phyloP scores from a whole-genome alignment of 345 rosid species.

The Mallotus nudiflorus region DNA sequence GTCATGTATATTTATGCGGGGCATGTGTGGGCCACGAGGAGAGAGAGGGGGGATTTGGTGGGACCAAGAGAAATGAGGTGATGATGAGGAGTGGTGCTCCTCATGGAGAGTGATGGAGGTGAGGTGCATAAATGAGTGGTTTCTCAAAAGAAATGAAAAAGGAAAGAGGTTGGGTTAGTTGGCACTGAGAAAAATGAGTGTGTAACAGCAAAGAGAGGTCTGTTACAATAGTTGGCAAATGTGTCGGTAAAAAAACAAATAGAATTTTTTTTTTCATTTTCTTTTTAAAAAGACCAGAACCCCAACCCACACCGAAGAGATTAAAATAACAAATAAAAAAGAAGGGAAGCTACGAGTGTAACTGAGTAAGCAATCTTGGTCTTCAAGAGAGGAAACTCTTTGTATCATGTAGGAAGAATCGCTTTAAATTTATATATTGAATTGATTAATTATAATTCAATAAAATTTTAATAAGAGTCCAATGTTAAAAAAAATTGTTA shows the following conservation, averaged over 20 bases:
- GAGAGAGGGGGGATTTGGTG: constrained; percentile 20
- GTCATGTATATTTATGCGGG: too few relatives aligned
- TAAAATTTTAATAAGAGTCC: too few relatives aligned
- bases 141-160: constrained; percentile 43
- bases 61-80: constrained; percentile 29
- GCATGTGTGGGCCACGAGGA: too few relatives aligned
- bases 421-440: too few relatives aligned
- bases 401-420: too few relatives aligned
- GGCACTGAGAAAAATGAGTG: constrained; percentile 62
- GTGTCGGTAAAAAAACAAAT: constrained; percentile 83
- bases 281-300: not conserved
- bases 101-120: constrained; percentile 43
- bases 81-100: constrained; percentile 38
- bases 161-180: constrained; percentile 37
- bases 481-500: constrained; percentile 1
- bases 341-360: constrained; percentile 37
- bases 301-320: too few relatives aligned
- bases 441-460: too few relatives aligned
- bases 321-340: constrained; percentile 9
- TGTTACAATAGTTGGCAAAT: constrained; percentile 71
- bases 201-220: constrained; percentile 74
- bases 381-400: constrained; percentile 74
- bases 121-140: constrained; percentile 27
- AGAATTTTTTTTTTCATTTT: too few relatives aligned
- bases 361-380: constrained; percentile 61